Conservation (phyloP, 75 land plant genomes). For the Cupressus sempervirens region DNA sequence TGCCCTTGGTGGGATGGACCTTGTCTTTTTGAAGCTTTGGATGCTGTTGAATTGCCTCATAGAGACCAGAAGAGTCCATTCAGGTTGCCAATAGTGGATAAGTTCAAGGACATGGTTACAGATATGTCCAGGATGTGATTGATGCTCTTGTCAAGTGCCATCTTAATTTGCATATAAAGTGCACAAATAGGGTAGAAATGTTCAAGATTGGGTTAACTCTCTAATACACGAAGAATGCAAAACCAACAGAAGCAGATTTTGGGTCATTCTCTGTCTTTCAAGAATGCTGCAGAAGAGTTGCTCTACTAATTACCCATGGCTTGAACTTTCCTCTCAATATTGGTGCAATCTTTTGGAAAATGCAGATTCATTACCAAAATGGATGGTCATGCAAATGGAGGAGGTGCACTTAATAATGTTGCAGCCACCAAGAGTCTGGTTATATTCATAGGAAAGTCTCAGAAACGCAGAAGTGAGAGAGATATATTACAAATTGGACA, state of each 20-base stretch:
- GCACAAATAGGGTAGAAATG: slow-evolving; percentile 40
- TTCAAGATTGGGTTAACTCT: slow-evolving; percentile 25
- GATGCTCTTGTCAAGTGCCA: slow-evolving; percentile 31
- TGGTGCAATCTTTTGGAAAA: slow-evolving; percentile 44
- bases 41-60: slow-evolving; percentile 72
- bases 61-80: slow-evolving; percentile 85
- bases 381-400: too few species aligned
- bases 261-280: slow-evolving; percentile 35
- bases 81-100: slow-evolving; percentile 94
- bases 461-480: too few species aligned
- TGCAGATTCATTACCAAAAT: too few species aligned
- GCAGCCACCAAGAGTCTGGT: too few species aligned
- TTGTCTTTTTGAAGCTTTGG: slow-evolving; percentile 89
- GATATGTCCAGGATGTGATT: slow-evolving; percentile 24
- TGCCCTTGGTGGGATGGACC: slow-evolving; percentile 94
- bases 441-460: too few species aligned
- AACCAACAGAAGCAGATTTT: slow-evolving; percentile 15
- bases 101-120: too few species aligned
- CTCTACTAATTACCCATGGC: slow-evolving; percentile 32
- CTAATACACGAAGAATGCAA: slow-evolving; percentile 27
- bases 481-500: too few species aligned
- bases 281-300: slow-evolving; percentile 37
- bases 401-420: too few species aligned
- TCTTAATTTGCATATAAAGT: slow-evolving; percentile 35
- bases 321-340: slow-evolving; percentile 44